Percentiles rank a stretch among this genome's conserved stretches.
These are phyloP conservation scores for Russula compacta DNA, from an alignment of 768 basidiomycete genomes.

Conservation along the genomic window DNA sequence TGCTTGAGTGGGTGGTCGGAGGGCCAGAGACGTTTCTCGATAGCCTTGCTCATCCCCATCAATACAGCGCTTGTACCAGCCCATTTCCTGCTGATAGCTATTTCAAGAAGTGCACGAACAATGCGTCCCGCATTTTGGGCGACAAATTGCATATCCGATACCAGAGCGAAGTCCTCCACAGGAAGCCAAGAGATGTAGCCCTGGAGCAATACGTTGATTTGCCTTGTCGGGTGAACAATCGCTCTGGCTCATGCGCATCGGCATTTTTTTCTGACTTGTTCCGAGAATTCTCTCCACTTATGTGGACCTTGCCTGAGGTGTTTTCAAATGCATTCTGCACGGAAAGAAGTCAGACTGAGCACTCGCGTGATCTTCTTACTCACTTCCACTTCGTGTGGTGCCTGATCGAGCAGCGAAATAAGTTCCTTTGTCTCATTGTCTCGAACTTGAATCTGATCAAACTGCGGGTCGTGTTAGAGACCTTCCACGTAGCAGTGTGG, in stretches of 20 bases:
- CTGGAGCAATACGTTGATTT: constrained; percentile 95
- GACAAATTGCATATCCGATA: constrained; percentile 90
- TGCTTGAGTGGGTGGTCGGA: constrained; percentile 87
- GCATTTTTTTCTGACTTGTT: not conserved
- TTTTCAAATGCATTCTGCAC: constrained; percentile 9
- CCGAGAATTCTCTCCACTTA: constrained; percentile 7
- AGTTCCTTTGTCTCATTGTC: constrained; percentile 86
- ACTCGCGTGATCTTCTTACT: constrained; percentile 55
- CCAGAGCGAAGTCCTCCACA: constrained; percentile 92
- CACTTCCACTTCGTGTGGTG: constrained; percentile 53
- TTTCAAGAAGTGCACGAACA: constrained; percentile 87
- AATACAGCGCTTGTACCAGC: constrained; percentile 71
- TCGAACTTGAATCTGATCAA: constrained; percentile 89
- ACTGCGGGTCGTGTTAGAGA: constrained; percentile 37
- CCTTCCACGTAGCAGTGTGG: not conserved
- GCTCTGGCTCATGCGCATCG: not conserved
- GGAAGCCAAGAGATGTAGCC: constrained; percentile 70
- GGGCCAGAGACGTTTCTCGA: constrained; percentile 90
- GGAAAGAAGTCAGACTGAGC: not conserved
- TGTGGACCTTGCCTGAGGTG: constrained; percentile 9
- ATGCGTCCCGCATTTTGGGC: constrained; percentile 95
- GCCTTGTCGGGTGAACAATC: constrained; percentile 33
- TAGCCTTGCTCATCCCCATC: constrained; percentile 86
- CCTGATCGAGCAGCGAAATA: constrained; percentile 50
- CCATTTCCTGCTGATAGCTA: constrained; percentile 89